Evolutionary conservation across 768 basidiomycete species (phyloP).

Genomic region (Mycena capillaripes): DNA sequence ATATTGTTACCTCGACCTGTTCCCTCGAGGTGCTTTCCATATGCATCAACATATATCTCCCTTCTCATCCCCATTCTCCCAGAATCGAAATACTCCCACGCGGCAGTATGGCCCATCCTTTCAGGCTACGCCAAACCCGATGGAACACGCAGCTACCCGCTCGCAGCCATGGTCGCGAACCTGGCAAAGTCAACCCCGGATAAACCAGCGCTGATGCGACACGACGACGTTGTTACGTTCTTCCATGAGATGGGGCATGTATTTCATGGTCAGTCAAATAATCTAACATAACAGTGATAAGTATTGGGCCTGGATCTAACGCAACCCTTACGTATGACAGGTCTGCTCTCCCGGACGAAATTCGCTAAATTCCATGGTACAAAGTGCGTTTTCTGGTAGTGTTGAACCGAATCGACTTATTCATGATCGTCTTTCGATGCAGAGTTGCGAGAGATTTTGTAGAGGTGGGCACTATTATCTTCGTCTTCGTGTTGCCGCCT

Average conservation of each 20-base stretch:
- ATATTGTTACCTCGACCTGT: constrained; percentile 90
- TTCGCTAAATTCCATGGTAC: constrained; percentile 89
- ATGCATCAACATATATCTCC: no score
- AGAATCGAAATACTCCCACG: constrained; percentile 89
- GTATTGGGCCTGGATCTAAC: no score
- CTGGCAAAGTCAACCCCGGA: constrained; percentile 87
- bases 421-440: not conserved
- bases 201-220: constrained; percentile 88
- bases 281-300: no score
- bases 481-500: not conserved
- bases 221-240: constrained; percentile 90
- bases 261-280: constrained; percentile 59
- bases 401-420: not conserved
- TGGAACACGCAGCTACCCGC: constrained; percentile 77
- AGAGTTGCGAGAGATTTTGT: constrained; percentile 87
- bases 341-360: constrained; percentile 74
- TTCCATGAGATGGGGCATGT: constrained; percentile 93
- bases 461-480: constrained; percentile 57
- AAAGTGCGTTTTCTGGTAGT: constrained; percentile 54
- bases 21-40: constrained; percentile 74
- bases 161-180: constrained; percentile 92
- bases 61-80: constrained; percentile 16
- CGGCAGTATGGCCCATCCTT: constrained; percentile 86
- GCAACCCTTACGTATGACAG: no score
- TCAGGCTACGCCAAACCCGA: constrained; percentile 71